A percentile compares a stretch with the other conserved stretches of the same genome.
Conservation (phyloP, 768 basidiomycete species). For the Lyophyllum semitale region DNA sequence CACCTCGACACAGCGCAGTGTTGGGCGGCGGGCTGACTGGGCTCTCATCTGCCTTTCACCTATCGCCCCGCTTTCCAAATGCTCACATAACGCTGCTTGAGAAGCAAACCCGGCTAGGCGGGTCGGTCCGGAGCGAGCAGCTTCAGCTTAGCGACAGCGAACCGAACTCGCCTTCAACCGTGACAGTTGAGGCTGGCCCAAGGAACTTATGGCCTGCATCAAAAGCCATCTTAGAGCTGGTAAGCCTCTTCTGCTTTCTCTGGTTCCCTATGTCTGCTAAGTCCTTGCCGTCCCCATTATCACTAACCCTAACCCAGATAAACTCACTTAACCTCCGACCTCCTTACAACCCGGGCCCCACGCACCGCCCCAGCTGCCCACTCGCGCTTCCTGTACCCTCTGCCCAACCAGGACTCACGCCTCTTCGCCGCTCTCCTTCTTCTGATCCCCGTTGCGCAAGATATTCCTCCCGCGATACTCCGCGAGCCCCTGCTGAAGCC, state of each 20-base stretch:
- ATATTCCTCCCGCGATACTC: slow-evolving; percentile 54
- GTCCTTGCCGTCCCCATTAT: neutral
- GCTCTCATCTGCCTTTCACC: slow-evolving; percentile 78
- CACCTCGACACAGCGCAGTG: slow-evolving; percentile 52
- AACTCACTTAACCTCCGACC: slow-evolving; percentile 66
- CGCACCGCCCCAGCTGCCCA: slow-evolving; percentile 71
- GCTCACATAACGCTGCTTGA: slow-evolving; percentile 72
- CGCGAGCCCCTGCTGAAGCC: slow-evolving; percentile 56
- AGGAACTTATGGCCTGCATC: slow-evolving; percentile 82
- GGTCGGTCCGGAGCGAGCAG: slow-evolving; percentile 79
- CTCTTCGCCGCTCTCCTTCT: slow-evolving; percentile 39
- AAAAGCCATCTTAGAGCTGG: slow-evolving; percentile 75
- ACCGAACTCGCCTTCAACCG: slow-evolving; percentile 24
- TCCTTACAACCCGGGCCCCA: slow-evolving; percentile 73
- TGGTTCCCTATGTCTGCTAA: no score
- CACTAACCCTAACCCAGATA: slow-evolving; percentile 49
- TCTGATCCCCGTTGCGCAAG: slow-evolving; percentile 40
- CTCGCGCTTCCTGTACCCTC: slow-evolving; percentile 67
- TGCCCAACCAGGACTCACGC: slow-evolving; percentile 47
- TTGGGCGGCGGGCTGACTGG: slow-evolving; percentile 85
- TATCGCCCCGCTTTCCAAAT: slow-evolving; percentile 63
- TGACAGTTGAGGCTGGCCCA: slow-evolving; percentile 85
- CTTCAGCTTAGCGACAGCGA: slow-evolving; percentile 37
- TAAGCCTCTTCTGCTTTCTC: slow-evolving; percentile 36
- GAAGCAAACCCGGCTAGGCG: slow-evolving; percentile 64